Evolutionary conservation across 352 stramenopile species (phyloP).

Genomic region (Pythium utonaiense): DNA sequence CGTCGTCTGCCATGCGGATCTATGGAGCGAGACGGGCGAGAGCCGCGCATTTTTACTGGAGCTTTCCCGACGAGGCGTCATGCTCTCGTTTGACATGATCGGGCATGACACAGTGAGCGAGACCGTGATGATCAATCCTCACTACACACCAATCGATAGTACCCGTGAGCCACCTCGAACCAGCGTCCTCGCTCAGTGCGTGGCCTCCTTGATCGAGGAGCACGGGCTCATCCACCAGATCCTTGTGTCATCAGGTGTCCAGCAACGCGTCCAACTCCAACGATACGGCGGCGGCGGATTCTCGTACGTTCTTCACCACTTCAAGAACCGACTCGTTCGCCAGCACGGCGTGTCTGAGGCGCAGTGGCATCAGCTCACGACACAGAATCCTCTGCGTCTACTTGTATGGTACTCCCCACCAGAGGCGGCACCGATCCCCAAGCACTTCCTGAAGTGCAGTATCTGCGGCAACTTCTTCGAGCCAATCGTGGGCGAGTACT

Average conservation of each 20-base stretch:
- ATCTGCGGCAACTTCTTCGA: constrained; percentile 75
- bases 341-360: constrained; percentile 26
- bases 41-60: constrained; percentile 34
- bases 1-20: constrained; percentile 68
- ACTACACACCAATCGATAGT: background rate
- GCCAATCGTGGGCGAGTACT: constrained; percentile 84
- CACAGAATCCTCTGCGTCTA: constrained; percentile 40
- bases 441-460: constrained; percentile 71
- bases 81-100: constrained; percentile 62
- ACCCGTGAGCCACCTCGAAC: constrained; percentile 38
- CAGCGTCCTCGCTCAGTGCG: constrained; percentile 34
- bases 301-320: constrained; percentile 48
- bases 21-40: constrained; percentile 40
- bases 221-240: constrained; percentile 30
- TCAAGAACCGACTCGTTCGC: constrained; percentile 36
- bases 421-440: constrained; percentile 47
- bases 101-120: constrained; percentile 65
- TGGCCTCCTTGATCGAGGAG: constrained; percentile 30
- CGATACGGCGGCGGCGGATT: constrained; percentile 71
- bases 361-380: constrained; percentile 45
- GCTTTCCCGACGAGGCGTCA: constrained; percentile 36
- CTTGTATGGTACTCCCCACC: constrained; percentile 65
- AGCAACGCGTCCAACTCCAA: constrained; percentile 65
- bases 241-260: constrained; percentile 60
- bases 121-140: constrained; percentile 34